phyloP scores from a whole-genome alignment of 768 basidiomycete genomes.

The Termitomyces sp. region DNA sequence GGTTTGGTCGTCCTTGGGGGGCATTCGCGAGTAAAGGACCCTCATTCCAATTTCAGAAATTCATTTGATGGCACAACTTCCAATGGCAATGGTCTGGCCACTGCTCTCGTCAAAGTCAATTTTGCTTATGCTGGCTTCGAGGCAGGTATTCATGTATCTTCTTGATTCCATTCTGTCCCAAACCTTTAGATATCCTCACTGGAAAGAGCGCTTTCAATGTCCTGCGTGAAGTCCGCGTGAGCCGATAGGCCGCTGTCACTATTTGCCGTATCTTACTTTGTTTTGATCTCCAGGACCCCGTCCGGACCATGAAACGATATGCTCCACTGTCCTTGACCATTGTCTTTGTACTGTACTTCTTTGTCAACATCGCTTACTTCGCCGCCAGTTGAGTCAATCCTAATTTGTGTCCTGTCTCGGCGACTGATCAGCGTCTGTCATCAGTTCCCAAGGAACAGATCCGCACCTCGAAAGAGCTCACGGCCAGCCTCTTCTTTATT shows the following conservation, averaged over 20 bases:
- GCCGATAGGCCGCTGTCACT: not conserved
- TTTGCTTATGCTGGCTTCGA: constrained; percentile 33
- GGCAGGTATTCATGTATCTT: constrained; percentile 14
- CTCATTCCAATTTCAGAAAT: constrained; percentile 51
- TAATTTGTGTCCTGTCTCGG: not conserved
- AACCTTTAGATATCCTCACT: not conserved
- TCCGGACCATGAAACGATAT: constrained; percentile 40
- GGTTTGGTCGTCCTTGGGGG: constrained; percentile 60
- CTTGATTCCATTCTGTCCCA: no score
- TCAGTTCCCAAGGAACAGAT: constrained; percentile 41
- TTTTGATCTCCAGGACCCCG: constrained; percentile 25
- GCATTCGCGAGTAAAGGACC: constrained; percentile 48
- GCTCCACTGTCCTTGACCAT: constrained; percentile 39
- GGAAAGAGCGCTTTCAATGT: constrained; percentile 39
- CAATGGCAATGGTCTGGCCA: constrained; percentile 38
- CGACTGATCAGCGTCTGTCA: not conserved
- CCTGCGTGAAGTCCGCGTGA: constrained; percentile 34
- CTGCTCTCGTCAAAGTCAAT: constrained; percentile 31
- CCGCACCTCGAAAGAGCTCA: constrained; percentile 34
- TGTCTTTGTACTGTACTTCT: constrained; percentile 42
- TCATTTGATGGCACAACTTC: constrained; percentile 51
- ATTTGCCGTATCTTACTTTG: not conserved
- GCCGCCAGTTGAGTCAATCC: constrained; percentile 23
- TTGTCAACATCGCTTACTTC: constrained; percentile 40
- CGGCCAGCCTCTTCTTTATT: constrained; percentile 45